Conservation (phyloP, 2,329 filamentous ascomycete species). For the Lecanoromycetidae sp. region DNA sequence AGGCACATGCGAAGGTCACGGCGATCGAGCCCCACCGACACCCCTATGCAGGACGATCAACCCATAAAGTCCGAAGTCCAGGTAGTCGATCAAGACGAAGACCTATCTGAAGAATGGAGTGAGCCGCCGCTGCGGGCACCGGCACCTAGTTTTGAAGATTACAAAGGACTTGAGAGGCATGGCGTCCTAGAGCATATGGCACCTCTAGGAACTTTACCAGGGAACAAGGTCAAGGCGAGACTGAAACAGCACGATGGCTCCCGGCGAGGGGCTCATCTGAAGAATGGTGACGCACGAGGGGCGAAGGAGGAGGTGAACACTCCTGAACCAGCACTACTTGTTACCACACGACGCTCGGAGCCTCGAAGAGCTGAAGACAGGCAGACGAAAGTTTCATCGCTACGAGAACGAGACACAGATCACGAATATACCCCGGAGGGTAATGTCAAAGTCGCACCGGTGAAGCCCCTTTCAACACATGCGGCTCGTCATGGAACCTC, state of each 20-base stretch:
- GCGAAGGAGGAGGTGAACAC: slow-evolving; percentile 34
- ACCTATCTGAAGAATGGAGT: slow-evolving; percentile 37
- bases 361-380: slow-evolving; percentile 29
- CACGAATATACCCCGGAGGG: slow-evolving; percentile 33
- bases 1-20: slow-evolving; percentile 20
- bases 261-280: slow-evolving; percentile 30
- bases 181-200: slow-evolving; percentile 77
- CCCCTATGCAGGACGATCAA: slow-evolving; percentile 22
- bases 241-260: slow-evolving; percentile 34
- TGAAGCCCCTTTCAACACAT: slow-evolving; percentile 19
- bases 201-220: slow-evolving; percentile 61
- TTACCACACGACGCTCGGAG: slow-evolving; percentile 29
- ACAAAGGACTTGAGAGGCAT: slow-evolving; percentile 56
- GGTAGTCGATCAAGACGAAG: slow-evolving; percentile 27
- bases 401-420: slow-evolving; percentile 35
- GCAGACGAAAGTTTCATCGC: slow-evolving; percentile 22
- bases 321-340: slow-evolving; percentile 33
- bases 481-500: slow-evolving; percentile 8
- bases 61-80: slow-evolving; percentile 17
- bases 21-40: slow-evolving; percentile 28
- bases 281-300: slow-evolving; percentile 29
- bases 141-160: slow-evolving; percentile 63
- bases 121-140: slow-evolving; percentile 45
- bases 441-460: slow-evolving; percentile 24
- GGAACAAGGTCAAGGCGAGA: slow-evolving; percentile 46